phyloP scores from a whole-genome alignment of 2,329 filamentous ascomycete species.

The Cryphonectria carpinicola region DNA sequence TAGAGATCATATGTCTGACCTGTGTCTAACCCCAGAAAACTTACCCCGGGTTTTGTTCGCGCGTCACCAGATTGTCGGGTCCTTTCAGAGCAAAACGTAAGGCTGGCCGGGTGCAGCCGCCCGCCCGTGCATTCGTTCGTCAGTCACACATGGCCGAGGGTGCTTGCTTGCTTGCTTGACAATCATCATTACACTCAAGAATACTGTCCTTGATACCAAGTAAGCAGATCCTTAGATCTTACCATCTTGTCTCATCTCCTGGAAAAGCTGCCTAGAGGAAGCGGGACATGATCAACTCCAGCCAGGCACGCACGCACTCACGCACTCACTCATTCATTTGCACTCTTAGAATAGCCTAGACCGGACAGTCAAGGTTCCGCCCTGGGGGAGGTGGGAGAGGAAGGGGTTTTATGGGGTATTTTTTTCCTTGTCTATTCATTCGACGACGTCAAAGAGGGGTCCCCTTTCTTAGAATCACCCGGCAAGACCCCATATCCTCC shows the following conservation, averaged over 20 bases:
- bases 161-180: not conserved
- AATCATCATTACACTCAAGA: not conserved
- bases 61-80: constrained; percentile 28
- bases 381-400: not conserved
- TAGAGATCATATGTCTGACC: too few relatives aligned
- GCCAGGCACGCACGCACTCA: not conserved
- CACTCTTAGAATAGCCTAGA: not conserved
- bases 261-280: not conserved
- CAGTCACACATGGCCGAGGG: not conserved
- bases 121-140: not conserved
- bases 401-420: not conserved
- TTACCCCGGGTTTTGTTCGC: constrained; percentile 25
- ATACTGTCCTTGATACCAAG: not conserved
- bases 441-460: constrained; percentile 7
- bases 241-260: not conserved
- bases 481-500: constrained; percentile 4
- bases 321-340: not conserved
- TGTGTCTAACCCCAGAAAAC: not conserved
- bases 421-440: constrained; percentile 22
- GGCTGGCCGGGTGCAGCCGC: constrained; percentile 7
- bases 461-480: constrained; percentile 3
- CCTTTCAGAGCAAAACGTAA: not conserved
- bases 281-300: not conserved
- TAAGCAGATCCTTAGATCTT: not conserved
- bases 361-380: not conserved